Base-by-base conservation (phyloP, 768 basidiomycete species). In the Cyclocybe aegerita region DNA sequence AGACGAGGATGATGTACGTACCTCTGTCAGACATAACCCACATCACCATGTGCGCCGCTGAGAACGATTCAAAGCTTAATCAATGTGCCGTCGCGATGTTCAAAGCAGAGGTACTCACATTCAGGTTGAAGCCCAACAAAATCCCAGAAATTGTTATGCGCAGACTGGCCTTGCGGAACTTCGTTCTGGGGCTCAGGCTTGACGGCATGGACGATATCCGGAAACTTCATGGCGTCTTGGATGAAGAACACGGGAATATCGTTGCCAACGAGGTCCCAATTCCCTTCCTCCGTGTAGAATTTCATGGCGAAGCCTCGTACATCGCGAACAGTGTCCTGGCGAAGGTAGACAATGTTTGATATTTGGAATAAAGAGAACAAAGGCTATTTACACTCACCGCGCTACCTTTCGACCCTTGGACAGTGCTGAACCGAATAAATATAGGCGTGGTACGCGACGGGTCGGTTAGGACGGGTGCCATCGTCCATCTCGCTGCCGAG, bases 111-210 rank as follows among this genome's bases (percentile, higher is more conserved):
- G 14, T 12, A 37, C 67, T 44, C 65, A 77, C 83, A 77, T 61
- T 90, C 85, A 0, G 86, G 79, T 59, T 85, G 82, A 30, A 90
- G 72, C 38, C 81, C 79, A 35, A 83, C 83, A 57, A 87, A 93
- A 61, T 93, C 91, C 89, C 90, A 94, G 54, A 92, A 90, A 59
- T 88, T 91, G 69, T 93, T 90, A 61, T 93, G 90, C 1, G 86
- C 83, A 12, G 59, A 69, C 63, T 87, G 85, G 3, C 80, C 85
- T 43, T 79, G 78, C 3, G 86, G 86, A 0, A 88, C 77, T 57
- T 93, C 93, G 52, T 88, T 90, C 39, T 90, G 80, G 3, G 90
- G 91, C 62, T 93, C 90, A 1, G 92, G 90, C 63, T 90, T 87
- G 15, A 88, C 86, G 4, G 92, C 86, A 62, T 94, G 93, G 32